These are phyloP conservation scores for Talaromyces sp. DNA, from an alignment of 2,329 filamentous ascomycete genomes.

Conservation along the genomic window DNA sequence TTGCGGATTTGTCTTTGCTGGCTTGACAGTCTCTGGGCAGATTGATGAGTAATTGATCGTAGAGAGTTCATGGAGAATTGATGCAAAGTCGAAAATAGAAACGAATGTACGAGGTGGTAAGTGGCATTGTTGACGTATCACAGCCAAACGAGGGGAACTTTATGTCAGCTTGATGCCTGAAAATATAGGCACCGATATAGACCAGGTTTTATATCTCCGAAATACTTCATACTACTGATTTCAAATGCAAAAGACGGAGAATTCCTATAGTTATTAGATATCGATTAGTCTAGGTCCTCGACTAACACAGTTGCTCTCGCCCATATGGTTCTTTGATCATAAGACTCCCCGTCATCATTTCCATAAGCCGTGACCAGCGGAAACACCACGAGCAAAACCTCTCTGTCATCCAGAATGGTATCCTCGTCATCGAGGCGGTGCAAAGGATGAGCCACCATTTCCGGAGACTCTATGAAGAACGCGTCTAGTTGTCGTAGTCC, in stretches of 20 bases:
- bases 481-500: too few species aligned
- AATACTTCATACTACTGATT: background rate
- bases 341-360: background rate
- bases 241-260: background rate
- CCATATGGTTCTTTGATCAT: background rate
- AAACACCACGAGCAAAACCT: background rate
- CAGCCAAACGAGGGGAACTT: background rate
- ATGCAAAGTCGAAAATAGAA: background rate
- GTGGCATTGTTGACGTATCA: constrained; percentile 9
- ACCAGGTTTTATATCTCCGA: background rate
- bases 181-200: background rate
- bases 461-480: too few species aligned
- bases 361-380: background rate
- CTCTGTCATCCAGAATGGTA: background rate
- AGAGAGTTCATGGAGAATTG: constrained; percentile 28
- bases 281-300: background rate
- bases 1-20: constrained; percentile 23
- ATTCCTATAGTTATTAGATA: background rate
- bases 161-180: constrained; percentile 1
- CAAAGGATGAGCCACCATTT: too few species aligned
- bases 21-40: background rate
- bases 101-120: background rate
- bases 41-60: constrained; percentile 18
- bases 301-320: background rate
- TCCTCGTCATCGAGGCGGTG: too few species aligned